Base-by-base conservation (phyloP, 192 early-diverging fungal species). In the Podila verticillata region DNA sequence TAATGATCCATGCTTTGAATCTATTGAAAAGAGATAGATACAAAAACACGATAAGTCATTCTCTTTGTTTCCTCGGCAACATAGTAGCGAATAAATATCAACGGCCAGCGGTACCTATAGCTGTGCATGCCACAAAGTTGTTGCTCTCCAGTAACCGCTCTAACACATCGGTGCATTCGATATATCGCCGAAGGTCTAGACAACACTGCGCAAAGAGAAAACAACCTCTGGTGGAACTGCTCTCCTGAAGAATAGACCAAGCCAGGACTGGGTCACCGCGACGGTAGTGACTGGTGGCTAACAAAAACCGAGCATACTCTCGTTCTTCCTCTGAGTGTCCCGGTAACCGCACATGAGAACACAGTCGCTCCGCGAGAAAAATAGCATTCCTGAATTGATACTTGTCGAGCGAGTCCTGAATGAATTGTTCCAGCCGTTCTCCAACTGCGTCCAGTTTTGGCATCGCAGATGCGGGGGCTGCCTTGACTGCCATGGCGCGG, bases 171-270 rank as follows among this genome's bases (percentile, higher is more conserved):
- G 35, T 71, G 32, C 81, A 71, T 47, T 84, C 82, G 6, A 68
- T 57, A 34, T 72, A 72, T 6, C 71, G 73, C 57, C 81, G 48
- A 2, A 87, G 34, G 26, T 87, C 84, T 57, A 85, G 63, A 44
- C 82, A 87, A 34, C 85, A 87, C 68, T 74, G 75, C 17, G 85
- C 85, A 65, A 83, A 84, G 0, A 87, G 61, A 36, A 66, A 85
- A 28, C 67, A 62, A 26, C 66, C 62, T 59, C 73, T 75, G 9
- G 61, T 10, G 20, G 82, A 72, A 10, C 56, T 58, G 7, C 77
- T 65, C 2, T 66, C 63, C 28, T 85, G 73, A 12, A 85, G 62
- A 35, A 73, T 44, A 0, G 47, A 29, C 65, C 80, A 81, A 17
- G 84, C 84, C 8, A 79, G 34, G 44, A 75, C 77, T 36, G 59